Percentiles rank a stretch among this genome's conserved stretches.
Evolutionary conservation across 2,329 filamentous ascomycete species (phyloP).

Genomic region (Pseudogymnoascus sp.): DNA sequence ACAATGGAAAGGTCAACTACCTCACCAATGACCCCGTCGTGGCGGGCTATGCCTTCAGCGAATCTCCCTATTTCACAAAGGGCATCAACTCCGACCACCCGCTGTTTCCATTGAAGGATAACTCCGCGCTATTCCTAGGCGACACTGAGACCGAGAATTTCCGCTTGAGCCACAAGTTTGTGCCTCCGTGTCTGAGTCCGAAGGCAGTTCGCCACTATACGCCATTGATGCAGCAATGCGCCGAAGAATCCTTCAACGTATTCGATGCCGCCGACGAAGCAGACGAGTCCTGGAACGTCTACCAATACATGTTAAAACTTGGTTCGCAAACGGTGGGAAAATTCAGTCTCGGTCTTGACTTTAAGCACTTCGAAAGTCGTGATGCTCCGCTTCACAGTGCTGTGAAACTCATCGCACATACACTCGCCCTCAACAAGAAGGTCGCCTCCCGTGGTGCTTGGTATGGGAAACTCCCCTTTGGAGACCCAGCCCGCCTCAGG

Average conservation of each 20-base stretch:
- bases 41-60: constrained; percentile 27
- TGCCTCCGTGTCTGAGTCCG: constrained; percentile 19
- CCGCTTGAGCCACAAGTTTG: constrained; percentile 16
- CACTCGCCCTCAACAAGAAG: constrained; percentile 40
- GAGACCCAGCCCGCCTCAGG: constrained; percentile 30
- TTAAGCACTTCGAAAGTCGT: constrained; percentile 35
- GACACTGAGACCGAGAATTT: constrained; percentile 19
- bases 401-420: constrained; percentile 32
- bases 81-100: constrained; percentile 25
- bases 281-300: constrained; percentile 39
- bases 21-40: constrained; percentile 32
- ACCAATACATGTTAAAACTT: constrained; percentile 43
- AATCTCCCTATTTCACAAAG: constrained; percentile 33
- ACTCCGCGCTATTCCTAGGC: constrained; percentile 16
- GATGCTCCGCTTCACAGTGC: constrained; percentile 37
- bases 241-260: constrained; percentile 17
- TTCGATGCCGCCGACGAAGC: constrained; percentile 20
- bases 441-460: constrained; percentile 37
- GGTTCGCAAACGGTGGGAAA: constrained; percentile 38
- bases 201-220: constrained; percentile 31
- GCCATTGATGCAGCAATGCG: constrained; percentile 19
- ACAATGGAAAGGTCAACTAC: constrained; percentile 31
- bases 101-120: constrained; percentile 16
- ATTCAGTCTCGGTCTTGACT: constrained; percentile 36
- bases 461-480: constrained; percentile 39